Evolutionary conservation across 1,139 yeast genomes (phyloP).

Genomic region (Geotrichum aggregatum): DNA sequence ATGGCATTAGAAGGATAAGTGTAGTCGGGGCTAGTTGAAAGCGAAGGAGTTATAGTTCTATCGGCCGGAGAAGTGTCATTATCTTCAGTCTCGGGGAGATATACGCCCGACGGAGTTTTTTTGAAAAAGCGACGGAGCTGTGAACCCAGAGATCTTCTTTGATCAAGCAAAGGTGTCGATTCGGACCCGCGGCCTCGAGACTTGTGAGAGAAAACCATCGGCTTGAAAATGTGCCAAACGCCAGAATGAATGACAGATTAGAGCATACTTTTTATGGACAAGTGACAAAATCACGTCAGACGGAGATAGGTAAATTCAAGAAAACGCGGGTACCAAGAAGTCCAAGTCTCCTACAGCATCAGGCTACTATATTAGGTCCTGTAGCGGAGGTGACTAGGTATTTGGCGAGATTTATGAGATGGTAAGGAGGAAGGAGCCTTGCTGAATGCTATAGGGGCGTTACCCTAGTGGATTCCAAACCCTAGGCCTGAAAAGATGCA

Average conservation of each 20-base stretch:
- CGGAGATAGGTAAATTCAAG: too few relatives aligned
- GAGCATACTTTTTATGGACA: neutral
- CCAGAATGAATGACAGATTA: neutral
- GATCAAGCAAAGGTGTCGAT: constrained; percentile 9
- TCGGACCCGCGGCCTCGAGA: constrained; percentile 1
- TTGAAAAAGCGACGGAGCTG: constrained; percentile 15
- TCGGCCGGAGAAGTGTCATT: constrained; percentile 12
- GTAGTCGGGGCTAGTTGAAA: constrained; percentile 24
- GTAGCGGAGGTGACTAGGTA: too few relatives aligned
- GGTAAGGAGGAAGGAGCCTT: neutral
- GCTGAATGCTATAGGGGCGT: too few relatives aligned
- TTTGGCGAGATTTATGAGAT: too few relatives aligned
- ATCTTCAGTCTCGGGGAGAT: constrained; percentile 16
- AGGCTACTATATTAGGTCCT: too few relatives aligned
- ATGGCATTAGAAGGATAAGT: constrained; percentile 71
- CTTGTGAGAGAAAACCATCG: constrained; percentile 9
- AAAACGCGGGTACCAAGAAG: neutral
- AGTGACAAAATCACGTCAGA: too few relatives aligned
- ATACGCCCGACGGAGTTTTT: constrained; percentile 11
- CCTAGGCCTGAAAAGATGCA: constrained; percentile 3
- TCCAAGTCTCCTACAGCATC: too few relatives aligned
- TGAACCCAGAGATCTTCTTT: constrained; percentile 24
- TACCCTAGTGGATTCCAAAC: constrained; percentile 11
- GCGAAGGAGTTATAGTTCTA: constrained; percentile 20
- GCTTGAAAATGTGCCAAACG: neutral